Percentiles rank a stretch among this genome's conserved stretches.
phyloP scores from a whole-genome alignment of 2,329 filamentous ascomycete genomes.

The Dryadomyces quercivorus region DNA sequence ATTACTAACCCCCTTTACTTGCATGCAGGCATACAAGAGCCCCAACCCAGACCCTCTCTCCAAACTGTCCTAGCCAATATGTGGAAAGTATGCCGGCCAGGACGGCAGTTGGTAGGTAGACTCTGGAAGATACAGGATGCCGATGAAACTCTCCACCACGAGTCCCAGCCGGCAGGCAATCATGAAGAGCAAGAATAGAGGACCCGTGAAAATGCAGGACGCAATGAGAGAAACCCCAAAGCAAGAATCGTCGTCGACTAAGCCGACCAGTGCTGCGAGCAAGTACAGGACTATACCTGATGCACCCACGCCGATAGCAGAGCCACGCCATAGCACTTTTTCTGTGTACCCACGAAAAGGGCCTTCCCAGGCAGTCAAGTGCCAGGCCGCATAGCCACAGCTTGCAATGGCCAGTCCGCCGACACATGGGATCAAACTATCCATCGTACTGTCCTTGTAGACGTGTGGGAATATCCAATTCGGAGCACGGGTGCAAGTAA shows the following conservation, averaged over 20 bases:
- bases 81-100: constrained; percentile 1
- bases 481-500: neutral
- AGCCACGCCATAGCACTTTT: neutral
- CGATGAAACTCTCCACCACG: constrained; percentile 1
- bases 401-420: neutral
- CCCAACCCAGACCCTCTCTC: too few species aligned
- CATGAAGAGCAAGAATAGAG: neutral
- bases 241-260: neutral
- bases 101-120: neutral
- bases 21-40: too few species aligned
- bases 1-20: neutral
- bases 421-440: neutral
- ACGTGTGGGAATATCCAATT: neutral
- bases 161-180: neutral
- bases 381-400: neutral
- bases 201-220: too few species aligned
- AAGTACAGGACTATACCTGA: too few species aligned
- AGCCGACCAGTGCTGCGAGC: neutral
- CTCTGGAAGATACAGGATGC: neutral
- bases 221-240: too few species aligned
- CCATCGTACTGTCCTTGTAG: neutral
- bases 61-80: neutral
- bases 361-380: neutral
- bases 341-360: neutral
- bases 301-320: neutral